Base-by-base conservation (phyloP, 306 rosid species). In the Quercus suber region DNA sequence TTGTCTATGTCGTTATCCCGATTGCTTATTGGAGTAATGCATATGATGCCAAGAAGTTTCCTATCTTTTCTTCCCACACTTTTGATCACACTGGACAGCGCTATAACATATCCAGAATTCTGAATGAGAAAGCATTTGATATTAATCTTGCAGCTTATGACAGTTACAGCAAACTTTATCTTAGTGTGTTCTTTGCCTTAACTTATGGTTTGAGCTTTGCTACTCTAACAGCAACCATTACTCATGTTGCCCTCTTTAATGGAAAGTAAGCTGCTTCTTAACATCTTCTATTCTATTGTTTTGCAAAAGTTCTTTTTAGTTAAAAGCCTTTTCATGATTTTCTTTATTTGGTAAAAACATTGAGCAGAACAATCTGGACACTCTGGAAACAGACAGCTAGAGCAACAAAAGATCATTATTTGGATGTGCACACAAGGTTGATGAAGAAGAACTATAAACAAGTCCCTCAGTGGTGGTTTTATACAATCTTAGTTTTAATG, bases 391-490 rank as follows among this genome's bases (percentile, higher is more conserved):
- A 78, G 81, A 87, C 96, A 6, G 55, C 45, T 82, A 2, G 2
- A 15, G 80, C 81, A 0, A 37, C 80, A 0, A 84, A 82, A 74
- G 84, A 65, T 58, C 63, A 83, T 5, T 0, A 73, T 0, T 89
- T 85, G 3, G 97, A 94, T 21, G 85, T 94, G 45, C 98, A 94
- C 37, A 85, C 96, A 41, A 83, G 94, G 75, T 52, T 92, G 8
- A 94, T 94, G 98, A 90, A 89, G 86, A 91, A 20, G 86, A 91
- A 90, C 87, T 92, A 94, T 27, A 89, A 87, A 79, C 65, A 73
- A 78, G 97, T 94, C 3, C 96, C 98, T 18, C 80, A 85, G 45
- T 92, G 97, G 97, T 94, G 98, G 97, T 94, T 94, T 69, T 14
- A 60, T 19, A n/a, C 35, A 63, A 85, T 94, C 77, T 82, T 94